Evolutionary conservation across 1,139 yeast genomes (phyloP).

Genomic region (Pneumocystis sp.): DNA sequence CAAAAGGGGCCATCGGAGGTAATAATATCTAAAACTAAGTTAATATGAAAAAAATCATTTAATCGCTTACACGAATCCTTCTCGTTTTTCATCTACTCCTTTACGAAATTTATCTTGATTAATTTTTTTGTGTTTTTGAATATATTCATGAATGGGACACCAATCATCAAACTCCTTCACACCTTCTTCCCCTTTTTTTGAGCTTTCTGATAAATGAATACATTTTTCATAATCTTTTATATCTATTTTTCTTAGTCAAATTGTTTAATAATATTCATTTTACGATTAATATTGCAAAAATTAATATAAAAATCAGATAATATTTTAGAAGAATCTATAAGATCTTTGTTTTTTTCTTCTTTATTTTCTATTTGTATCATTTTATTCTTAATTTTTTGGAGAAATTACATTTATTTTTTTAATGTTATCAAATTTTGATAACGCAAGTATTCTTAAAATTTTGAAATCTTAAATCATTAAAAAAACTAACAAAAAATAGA

Average conservation of each 20-base stretch:
- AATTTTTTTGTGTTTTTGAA: neutral
- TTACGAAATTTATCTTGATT: neutral
- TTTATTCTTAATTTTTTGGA: neutral
- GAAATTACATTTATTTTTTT: neutral
- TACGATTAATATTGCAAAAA: neutral
- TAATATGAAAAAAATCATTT: neutral
- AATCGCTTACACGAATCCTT: neutral
- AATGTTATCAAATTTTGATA: neutral
- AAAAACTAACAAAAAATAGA: neutral
- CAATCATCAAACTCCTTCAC: neutral
- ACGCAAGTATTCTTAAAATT: neutral
- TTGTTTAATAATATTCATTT: neutral
- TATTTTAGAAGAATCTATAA: neutral
- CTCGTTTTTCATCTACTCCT: neutral
- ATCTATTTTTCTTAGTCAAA: neutral
- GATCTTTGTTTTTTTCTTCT: neutral
- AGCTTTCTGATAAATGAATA: neutral
- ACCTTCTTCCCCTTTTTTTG: neutral
- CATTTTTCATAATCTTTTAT: neutral
- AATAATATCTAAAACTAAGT: neutral
- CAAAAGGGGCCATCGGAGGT: neutral
- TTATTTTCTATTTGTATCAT: neutral
- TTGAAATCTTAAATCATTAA: neutral
- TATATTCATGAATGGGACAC: neutral
- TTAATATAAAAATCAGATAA: neutral